Evolutionary conservation across 2,329 filamentous ascomycete genomes (phyloP).

Genomic region (Colletotrichum chrysophilum): DNA sequence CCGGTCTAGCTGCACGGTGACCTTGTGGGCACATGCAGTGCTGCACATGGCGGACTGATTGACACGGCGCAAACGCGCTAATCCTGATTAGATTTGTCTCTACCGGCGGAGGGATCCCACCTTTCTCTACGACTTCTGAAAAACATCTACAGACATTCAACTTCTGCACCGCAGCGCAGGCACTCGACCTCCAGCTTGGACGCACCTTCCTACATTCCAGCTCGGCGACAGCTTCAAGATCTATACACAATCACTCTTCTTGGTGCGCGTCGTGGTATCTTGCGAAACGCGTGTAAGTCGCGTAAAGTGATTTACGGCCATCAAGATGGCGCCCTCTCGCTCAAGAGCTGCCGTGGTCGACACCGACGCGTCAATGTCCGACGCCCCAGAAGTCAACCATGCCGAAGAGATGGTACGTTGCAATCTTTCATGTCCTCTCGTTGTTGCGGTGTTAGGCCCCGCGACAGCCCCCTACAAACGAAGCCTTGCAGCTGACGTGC

Average conservation of each 20-base stretch:
- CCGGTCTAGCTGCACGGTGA: not conserved
- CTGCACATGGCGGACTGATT: not conserved
- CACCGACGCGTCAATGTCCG: slow-evolving; percentile 68
- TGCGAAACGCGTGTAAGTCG: slow-evolving; percentile 58
- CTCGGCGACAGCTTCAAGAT: not conserved
- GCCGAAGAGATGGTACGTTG: slow-evolving; percentile 55
- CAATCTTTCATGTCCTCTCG: not conserved
- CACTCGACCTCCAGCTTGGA: not conserved
- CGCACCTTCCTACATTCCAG: not conserved
- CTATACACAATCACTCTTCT: slow-evolving; percentile 6
- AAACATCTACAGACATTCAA: slow-evolving; percentile 15
- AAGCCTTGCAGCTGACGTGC: not conserved
- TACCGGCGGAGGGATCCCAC: slow-evolving; percentile 19
- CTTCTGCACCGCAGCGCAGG: not conserved
- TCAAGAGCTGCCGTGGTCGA: slow-evolving; percentile 59
- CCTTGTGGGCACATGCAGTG: not conserved
- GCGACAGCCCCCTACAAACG: not conserved
- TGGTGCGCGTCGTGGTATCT: not conserved
- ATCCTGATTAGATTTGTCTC: slow-evolving; percentile 19
- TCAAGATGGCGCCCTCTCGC: slow-evolving; percentile 60
- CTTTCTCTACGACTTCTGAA: slow-evolving; percentile 20
- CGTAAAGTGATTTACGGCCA: slow-evolving; percentile 52
- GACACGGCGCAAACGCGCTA: slow-evolving; percentile 20
- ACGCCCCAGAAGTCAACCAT: slow-evolving; percentile 55
- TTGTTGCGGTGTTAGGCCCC: not conserved